Percentiles rank a stretch among this genome's conserved stretches.
These are phyloP conservation scores for Leccinum pellstonianum DNA, from an alignment of 768 basidiomycete species.

Conservation along the genomic window DNA sequence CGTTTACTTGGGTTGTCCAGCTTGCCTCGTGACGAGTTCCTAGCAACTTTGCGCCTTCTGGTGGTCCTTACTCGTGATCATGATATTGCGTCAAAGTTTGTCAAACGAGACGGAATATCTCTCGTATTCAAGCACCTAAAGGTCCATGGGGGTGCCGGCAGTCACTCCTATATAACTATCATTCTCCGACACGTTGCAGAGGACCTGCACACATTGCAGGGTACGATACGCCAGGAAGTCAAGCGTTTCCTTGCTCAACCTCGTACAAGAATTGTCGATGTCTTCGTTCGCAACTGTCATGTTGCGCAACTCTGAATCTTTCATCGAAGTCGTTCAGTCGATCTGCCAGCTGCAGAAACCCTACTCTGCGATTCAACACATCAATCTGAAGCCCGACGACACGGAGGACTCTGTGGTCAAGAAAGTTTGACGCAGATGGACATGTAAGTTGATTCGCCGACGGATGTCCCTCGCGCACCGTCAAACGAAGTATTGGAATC, in stretches of 20 bases:
- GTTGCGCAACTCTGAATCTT: slow-evolving; percentile 73
- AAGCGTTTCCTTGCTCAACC: slow-evolving; percentile 76
- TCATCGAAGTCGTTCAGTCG: slow-evolving; percentile 70
- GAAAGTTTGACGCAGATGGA: slow-evolving; percentile 34
- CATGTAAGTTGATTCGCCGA: slow-evolving; percentile 58
- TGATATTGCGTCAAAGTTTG: slow-evolving; percentile 61
- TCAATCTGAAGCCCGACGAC: slow-evolving; percentile 52
- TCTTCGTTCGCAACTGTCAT: slow-evolving; percentile 70
- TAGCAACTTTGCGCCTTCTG: slow-evolving; percentile 79
- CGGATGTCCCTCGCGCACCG: slow-evolving; percentile 24
- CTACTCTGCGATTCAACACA: slow-evolving; percentile 52
- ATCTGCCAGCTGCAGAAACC: slow-evolving; percentile 74
- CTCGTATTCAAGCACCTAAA: slow-evolving; percentile 69
- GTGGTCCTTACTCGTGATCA: slow-evolving; percentile 82
- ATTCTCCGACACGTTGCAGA: slow-evolving; percentile 93
- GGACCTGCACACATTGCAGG: slow-evolving; percentile 59
- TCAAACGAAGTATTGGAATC: slow-evolving; percentile 52
- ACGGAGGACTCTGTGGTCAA: slow-evolving; percentile 16
- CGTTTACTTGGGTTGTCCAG: slow-evolving; percentile 63
- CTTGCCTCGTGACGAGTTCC: slow-evolving; percentile 75
- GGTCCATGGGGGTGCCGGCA: slow-evolving; percentile 54
- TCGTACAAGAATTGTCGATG: slow-evolving; percentile 66
- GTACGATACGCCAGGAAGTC: slow-evolving; percentile 80
- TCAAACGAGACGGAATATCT: slow-evolving; percentile 60
- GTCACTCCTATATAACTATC: slow-evolving; percentile 80